Percentiles rank a stretch among this genome's conserved stretches.
Conservation (phyloP, 75 land plant genomes). For the Sequoiadendron giganteum region DNA sequence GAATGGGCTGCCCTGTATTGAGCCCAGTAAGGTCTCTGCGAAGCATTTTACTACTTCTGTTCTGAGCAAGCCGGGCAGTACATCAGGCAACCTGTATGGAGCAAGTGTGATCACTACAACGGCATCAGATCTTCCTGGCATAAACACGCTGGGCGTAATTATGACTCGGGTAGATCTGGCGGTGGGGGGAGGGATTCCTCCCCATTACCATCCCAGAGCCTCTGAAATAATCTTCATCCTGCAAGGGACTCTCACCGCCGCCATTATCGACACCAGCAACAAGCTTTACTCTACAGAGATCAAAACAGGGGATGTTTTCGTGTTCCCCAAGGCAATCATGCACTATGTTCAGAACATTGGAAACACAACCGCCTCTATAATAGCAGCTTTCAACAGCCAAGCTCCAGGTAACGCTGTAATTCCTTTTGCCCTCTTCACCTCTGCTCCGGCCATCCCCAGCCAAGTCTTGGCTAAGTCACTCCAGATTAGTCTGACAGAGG, state of each 20-base stretch:
- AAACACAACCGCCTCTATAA: neutral
- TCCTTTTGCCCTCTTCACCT: neutral
- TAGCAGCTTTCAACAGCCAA: neutral
- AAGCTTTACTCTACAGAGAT: slow-evolving; percentile 18
- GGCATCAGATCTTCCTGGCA: slow-evolving; percentile 11
- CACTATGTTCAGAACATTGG: slow-evolving; percentile 32
- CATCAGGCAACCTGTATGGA: neutral
- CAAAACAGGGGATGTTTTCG: slow-evolving; percentile 31
- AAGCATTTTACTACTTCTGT: slow-evolving; percentile 12
- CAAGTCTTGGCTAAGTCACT: neutral
- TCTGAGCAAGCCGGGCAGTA: neutral
- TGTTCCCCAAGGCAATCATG: slow-evolving; percentile 33
- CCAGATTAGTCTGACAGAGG: neutral
- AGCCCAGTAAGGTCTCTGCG: neutral
- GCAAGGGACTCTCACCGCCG: slow-evolving; percentile 17
- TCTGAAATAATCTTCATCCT: slow-evolving; percentile 29
- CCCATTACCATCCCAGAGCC: slow-evolving; percentile 46
- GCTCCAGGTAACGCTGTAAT: neutral
- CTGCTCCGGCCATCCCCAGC: neutral
- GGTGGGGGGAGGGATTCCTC: slow-evolving; percentile 27
- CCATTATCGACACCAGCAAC: slow-evolving; percentile 25
- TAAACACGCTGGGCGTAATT: slow-evolving; percentile 37
- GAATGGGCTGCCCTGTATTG: slow-evolving; percentile 17
- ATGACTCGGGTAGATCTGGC: slow-evolving; percentile 28
- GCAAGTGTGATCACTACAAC: neutral